Conservation (phyloP, 805 yeast genomes). For the Wickerhamomyces strasburgensis region DNA sequence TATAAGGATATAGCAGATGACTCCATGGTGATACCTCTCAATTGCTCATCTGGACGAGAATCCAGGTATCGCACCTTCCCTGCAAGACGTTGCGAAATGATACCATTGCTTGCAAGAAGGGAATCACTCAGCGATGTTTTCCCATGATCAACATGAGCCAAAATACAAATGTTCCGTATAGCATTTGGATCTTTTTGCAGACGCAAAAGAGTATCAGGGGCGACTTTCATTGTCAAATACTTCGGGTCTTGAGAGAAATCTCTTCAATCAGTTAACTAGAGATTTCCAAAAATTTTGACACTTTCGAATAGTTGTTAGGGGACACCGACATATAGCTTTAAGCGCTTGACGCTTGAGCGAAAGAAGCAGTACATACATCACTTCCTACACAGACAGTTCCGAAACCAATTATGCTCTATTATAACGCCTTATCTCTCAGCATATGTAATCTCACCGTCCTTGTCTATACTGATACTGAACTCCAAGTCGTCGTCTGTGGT, state of each 20-base stretch:
- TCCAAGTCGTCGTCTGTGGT: slow-evolving; percentile 93
- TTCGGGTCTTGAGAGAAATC: not conserved
- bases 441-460: slow-evolving; percentile 31
- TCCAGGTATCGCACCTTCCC: slow-evolving; percentile 93
- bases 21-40: slow-evolving; percentile 97
- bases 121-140: slow-evolving; percentile 94
- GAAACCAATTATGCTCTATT: not conserved
- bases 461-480: slow-evolving; percentile 64
- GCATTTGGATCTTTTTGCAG: slow-evolving; percentile 66
- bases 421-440: slow-evolving; percentile 10
- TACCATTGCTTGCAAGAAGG: slow-evolving; percentile 89
- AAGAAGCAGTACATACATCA: too few relatives aligned
- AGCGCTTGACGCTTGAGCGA: too few relatives aligned
- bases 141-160: slow-evolving; percentile 99
- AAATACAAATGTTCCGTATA: slow-evolving; percentile 86
- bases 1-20: slow-evolving; percentile 92
- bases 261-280: too few relatives aligned
- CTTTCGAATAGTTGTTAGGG: not conserved
- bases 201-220: slow-evolving; percentile 56
- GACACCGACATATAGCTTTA: not conserved
- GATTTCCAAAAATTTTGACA: too few relatives aligned
- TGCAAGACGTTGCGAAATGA: slow-evolving; percentile 90
- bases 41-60: slow-evolving; percentile 92
- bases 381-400: not conserved
- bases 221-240: slow-evolving; percentile 40